phyloP scores from a whole-genome alignment of 2,329 filamentous ascomycete species.

The Pseudocercospora macadamiae region DNA sequence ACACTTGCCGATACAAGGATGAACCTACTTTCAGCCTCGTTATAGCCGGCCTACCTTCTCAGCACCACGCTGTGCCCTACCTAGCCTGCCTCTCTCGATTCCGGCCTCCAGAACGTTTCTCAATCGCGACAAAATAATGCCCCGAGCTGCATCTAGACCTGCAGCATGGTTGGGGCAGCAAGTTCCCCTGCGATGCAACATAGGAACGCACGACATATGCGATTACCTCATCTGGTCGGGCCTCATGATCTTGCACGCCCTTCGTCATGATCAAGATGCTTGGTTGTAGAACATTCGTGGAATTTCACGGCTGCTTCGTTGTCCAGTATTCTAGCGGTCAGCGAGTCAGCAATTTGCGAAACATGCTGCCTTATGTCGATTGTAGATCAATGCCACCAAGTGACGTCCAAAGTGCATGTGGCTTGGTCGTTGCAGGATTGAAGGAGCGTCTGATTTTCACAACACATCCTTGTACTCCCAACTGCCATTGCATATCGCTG shows the following conservation, averaged over 20 bases:
- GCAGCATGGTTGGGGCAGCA: too few species aligned
- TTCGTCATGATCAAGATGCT: not conserved
- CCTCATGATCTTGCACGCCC: too few species aligned
- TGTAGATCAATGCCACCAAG: not conserved
- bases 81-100: not conserved
- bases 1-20: slow-evolving; percentile 1
- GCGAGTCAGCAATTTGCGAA: not conserved
- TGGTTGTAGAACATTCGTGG: not conserved
- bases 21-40: not conserved
- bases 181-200: too few species aligned
- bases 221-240: not conserved
- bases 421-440: not conserved
- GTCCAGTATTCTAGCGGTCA: not conserved
- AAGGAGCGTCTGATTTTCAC: not conserved
- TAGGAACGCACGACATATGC: not conserved
- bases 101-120: not conserved
- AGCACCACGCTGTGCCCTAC: not conserved
- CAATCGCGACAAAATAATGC: too few species aligned
- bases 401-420: not conserved
- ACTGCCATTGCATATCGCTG: not conserved
- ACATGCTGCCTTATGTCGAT: not conserved
- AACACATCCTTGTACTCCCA: not conserved
- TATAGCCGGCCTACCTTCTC: not conserved
- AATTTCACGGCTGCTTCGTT: not conserved
- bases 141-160: too few species aligned